A percentile compares a stretch with the other conserved stretches of the same genome.
Conservation (phyloP, 2,329 filamentous ascomycete species). For the Trichoderma sp. region DNA sequence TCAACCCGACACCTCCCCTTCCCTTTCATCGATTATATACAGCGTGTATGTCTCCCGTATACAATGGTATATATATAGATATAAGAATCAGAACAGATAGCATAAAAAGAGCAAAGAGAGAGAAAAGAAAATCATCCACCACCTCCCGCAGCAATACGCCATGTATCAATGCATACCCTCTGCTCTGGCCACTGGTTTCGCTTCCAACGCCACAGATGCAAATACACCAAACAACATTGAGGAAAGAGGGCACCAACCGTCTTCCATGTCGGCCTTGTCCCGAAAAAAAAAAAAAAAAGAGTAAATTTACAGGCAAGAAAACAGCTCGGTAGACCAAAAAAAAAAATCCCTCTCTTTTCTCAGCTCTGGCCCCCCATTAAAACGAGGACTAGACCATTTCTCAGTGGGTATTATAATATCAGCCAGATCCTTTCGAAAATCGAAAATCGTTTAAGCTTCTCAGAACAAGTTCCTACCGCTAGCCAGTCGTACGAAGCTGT, state of each 20-base stretch:
- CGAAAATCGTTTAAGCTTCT: conserved; percentile 20
- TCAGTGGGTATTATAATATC: conserved; percentile 20
- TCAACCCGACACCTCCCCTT: neutral
- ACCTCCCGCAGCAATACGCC: neutral
- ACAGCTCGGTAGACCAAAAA: neutral
- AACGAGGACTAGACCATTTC: conserved; percentile 1
- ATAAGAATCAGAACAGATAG: neutral
- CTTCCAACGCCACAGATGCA: conserved; percentile 23
- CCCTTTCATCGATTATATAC: conserved; percentile 6
- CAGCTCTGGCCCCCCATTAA: neutral
- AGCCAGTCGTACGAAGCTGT: conserved; percentile 81
- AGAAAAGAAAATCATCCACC: neutral
- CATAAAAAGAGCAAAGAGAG: neutral
- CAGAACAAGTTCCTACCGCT: conserved; percentile 54
- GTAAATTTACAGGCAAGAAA: neutral
- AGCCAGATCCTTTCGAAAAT: conserved; percentile 3
- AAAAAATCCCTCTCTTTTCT: neutral
- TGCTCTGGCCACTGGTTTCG: conserved; percentile 14
- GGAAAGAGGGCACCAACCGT: neutral
- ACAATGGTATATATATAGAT: conserved; percentile 14
- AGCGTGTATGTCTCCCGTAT: conserved; percentile 7
- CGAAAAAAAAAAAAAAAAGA: neutral
- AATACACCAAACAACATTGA: neutral
- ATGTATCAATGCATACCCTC: conserved; percentile 9
- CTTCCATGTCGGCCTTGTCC: neutral